Percentiles rank a stretch among this genome's conserved stretches.
Evolutionary conservation across 164 flowering plant genomes (phyloP).

Genomic region (Piper betle): DNA sequence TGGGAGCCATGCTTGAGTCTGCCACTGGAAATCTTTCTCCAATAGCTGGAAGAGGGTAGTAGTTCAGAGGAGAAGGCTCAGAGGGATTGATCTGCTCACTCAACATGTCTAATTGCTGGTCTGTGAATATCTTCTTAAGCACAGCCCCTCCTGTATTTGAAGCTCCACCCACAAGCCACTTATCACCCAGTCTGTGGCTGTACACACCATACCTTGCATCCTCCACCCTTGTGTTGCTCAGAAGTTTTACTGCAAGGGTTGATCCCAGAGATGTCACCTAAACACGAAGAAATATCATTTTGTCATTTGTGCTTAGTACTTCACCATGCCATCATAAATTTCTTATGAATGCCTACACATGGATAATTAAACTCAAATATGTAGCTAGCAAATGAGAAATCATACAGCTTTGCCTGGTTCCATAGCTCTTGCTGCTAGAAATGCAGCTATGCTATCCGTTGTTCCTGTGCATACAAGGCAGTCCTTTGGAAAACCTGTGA

Average conservation of each 20-base stretch:
- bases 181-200: conserved; percentile 92
- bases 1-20: conserved; percentile 72
- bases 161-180: conserved; percentile 99
- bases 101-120: conserved; percentile 50
- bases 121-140: conserved; percentile 68
- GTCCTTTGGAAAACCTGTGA: conserved; percentile 63
- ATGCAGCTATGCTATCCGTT: conserved; percentile 95
- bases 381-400: conserved; percentile 6
- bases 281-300: neutral
- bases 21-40: conserved; percentile 94
- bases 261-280: conserved; percentile 97
- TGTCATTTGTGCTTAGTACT: neutral
- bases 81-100: conserved; percentile 62
- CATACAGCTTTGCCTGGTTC: conserved; percentile 90
- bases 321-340: too few relatives aligned
- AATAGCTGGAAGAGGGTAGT: conserved; percentile 60
- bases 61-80: conserved; percentile 62
- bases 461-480: conserved; percentile 87
- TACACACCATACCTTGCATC: conserved; percentile 94
- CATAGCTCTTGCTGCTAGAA: conserved; percentile 86
- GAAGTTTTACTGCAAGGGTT: conserved; percentile 81
- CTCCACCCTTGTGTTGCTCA: conserved; percentile 72
- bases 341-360: too few relatives aligned
- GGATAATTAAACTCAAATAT: too few relatives aligned
- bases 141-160: conserved; percentile 91